phyloP scores from a whole-genome alignment of 106 monocot genomes.

The Acorus gramineus region DNA sequence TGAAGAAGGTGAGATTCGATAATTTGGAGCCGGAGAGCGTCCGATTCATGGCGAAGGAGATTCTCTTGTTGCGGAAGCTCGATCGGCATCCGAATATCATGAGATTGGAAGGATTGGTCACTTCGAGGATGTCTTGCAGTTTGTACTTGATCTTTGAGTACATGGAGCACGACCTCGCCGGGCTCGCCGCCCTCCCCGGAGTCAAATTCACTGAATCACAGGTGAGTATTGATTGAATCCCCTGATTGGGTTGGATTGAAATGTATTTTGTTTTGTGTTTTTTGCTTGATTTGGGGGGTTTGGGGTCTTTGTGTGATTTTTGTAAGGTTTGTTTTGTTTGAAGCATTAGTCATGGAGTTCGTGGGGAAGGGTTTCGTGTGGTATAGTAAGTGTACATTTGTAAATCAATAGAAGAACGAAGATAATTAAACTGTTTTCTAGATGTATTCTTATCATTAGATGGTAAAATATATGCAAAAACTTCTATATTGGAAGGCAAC shows the following conservation, averaged over 20 bases:
- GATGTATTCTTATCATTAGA: too few relatives aligned
- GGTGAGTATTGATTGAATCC: background rate
- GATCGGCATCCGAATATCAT: constrained; percentile 56
- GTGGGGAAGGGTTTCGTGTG: too few relatives aligned
- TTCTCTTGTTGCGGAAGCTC: constrained; percentile 49
- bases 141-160: constrained; percentile 69
- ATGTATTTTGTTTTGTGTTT: constrained; percentile 6
- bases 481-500: too few relatives aligned
- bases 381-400: too few relatives aligned
- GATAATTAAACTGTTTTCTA: too few relatives aligned
- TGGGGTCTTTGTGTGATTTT: too few relatives aligned
- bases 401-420: too few relatives aligned
- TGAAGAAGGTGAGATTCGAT: constrained; percentile 64
- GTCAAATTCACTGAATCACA: constrained; percentile 63
- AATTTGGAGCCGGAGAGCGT: constrained; percentile 69
- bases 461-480: too few relatives aligned
- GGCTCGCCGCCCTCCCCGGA: constrained; percentile 39
- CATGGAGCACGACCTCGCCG: constrained; percentile 73
- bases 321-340: too few relatives aligned
- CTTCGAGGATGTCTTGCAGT: constrained; percentile 42
- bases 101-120: constrained; percentile 60
- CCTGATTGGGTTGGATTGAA: too few relatives aligned
- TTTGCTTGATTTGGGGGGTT: background rate
- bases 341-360: too few relatives aligned
- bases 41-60: constrained; percentile 68